These are phyloP conservation scores for Letharia columbiana DNA, from an alignment of 495 filamentous ascomycete genomes.

Conservation along the genomic window DNA sequence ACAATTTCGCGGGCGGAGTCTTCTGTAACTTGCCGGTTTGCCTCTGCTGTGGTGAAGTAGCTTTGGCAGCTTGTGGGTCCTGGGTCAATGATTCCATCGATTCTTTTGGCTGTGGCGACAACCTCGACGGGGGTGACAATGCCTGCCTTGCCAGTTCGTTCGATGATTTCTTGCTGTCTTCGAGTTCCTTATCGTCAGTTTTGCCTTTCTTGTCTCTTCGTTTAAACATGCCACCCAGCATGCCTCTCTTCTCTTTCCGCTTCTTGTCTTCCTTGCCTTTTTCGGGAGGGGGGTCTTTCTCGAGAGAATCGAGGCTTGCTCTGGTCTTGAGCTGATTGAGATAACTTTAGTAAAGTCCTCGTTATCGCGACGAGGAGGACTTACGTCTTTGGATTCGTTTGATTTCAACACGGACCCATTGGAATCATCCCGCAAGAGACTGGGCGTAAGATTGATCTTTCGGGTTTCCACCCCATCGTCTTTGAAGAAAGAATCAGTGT, in stretches of 20 bases:
- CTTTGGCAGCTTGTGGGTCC: slow-evolving; percentile 31
- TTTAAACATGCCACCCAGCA: slow-evolving; percentile 92
- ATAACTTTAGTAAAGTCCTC: not conserved
- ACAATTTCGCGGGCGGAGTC: slow-evolving; percentile 46
- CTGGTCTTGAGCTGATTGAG: slow-evolving; percentile 23
- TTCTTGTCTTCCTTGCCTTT: slow-evolving; percentile 70
- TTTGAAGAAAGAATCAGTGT: slow-evolving; percentile 93
- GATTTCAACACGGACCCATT: slow-evolving; percentile 47
- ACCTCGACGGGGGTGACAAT: not conserved
- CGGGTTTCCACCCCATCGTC: slow-evolving; percentile 90
- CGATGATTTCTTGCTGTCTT: slow-evolving; percentile 53
- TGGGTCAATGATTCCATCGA: slow-evolving; percentile 41
- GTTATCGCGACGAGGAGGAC: not conserved
- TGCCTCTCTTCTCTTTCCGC: slow-evolving; percentile 88
- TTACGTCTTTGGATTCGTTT: slow-evolving; percentile 56
- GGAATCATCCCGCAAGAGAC: slow-evolving; percentile 80
- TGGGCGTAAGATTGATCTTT: slow-evolving; percentile 95
- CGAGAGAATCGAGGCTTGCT: slow-evolving; percentile 41
- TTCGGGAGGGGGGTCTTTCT: slow-evolving; percentile 47
- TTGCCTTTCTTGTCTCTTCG: slow-evolving; percentile 82
- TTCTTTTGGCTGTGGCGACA: slow-evolving; percentile 43
- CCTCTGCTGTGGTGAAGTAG: slow-evolving; percentile 36
- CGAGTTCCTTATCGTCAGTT: slow-evolving; percentile 57
- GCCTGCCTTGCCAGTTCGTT: slow-evolving; percentile 40
- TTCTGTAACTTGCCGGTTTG: slow-evolving; percentile 71